phyloP scores from a whole-genome alignment of 495 filamentous ascomycete genomes.

The Chaetomium cochliodes region DNA sequence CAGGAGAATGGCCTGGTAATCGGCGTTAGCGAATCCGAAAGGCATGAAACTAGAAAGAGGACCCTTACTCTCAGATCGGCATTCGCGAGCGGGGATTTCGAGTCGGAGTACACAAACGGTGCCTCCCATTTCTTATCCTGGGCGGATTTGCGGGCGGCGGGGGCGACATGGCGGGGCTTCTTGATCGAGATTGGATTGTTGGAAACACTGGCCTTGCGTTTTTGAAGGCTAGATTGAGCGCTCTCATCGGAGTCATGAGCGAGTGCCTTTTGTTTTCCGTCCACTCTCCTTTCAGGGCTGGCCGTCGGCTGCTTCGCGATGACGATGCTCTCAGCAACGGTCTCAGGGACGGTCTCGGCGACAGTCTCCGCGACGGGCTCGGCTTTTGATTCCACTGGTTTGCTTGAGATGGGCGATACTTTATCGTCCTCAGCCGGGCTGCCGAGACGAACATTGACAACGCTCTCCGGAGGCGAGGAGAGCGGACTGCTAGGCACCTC shows the following conservation, averaged over 20 bases:
- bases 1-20: constrained; percentile 54
- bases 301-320: neutral
- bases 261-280: neutral
- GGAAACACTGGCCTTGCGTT: constrained; percentile 10
- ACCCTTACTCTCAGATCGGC: constrained; percentile 56
- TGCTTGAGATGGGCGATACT: neutral
- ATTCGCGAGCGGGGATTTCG: constrained; percentile 54
- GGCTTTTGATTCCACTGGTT: neutral
- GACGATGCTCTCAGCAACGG: neutral
- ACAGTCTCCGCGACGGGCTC: no score
- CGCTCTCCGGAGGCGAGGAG: constrained; percentile 24
- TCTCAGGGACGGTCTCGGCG: no score
- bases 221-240: constrained; percentile 8
- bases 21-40: neutral
- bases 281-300: neutral
- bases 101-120: constrained; percentile 55
- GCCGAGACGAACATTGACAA: neutral
- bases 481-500: constrained; percentile 14
- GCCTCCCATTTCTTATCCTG: constrained; percentile 36
- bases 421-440: neutral
- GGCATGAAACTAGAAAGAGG: neutral
- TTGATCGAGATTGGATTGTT: constrained; percentile 7
- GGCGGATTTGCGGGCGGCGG: constrained; percentile 21
- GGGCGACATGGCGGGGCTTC: constrained; percentile 20
- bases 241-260: neutral